Evolutionary conservation across 208 protist genomes (phyloP).

Genomic region (Novymonas esmeraldas): DNA sequence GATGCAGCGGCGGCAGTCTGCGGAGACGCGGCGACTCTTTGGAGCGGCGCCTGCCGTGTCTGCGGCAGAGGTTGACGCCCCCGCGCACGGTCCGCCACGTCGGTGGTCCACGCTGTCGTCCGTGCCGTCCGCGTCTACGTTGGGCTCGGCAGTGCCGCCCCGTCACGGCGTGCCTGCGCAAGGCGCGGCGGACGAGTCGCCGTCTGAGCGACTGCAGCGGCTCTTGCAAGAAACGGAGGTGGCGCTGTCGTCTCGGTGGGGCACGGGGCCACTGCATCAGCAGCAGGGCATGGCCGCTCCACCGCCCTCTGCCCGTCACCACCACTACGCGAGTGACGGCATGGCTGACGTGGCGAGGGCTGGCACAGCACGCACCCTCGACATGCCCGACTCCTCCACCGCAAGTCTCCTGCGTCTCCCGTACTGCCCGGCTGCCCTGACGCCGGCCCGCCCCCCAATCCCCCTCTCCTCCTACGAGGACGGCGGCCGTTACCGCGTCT

Average conservation of each 20-base stretch:
- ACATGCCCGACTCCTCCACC: no score
- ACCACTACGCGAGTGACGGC: no score
- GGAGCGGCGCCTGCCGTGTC: neutral
- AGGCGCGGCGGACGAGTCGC: slow-evolving; percentile 2
- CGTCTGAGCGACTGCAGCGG: slow-evolving; percentile 13
- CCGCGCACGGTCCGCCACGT: neutral
- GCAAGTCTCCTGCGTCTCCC: no score
- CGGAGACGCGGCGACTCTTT: slow-evolving; percentile 17
- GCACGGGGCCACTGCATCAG: no score
- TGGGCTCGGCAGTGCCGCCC: neutral
- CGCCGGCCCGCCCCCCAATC: no score
- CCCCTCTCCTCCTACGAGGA: no score
- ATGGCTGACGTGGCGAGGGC: no score
- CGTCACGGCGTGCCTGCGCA: neutral
- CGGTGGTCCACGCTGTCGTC: neutral
- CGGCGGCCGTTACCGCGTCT: no score
- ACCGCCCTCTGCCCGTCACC: neutral
- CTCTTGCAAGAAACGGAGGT: slow-evolving; percentile 17
- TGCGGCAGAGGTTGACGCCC: neutral
- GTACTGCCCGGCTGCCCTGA: no score
- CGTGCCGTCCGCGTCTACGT: neutral
- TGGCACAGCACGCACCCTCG: no score
- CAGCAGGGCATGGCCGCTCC: neutral
- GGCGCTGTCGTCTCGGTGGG: slow-evolving; percentile 9
- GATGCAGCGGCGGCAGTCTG: slow-evolving; percentile 24